A percentile compares a stretch with the other conserved stretches of the same genome.
Evolutionary conservation across 805 yeast species (phyloP).

Genomic region (Ogataea trehaloabstinens): DNA sequence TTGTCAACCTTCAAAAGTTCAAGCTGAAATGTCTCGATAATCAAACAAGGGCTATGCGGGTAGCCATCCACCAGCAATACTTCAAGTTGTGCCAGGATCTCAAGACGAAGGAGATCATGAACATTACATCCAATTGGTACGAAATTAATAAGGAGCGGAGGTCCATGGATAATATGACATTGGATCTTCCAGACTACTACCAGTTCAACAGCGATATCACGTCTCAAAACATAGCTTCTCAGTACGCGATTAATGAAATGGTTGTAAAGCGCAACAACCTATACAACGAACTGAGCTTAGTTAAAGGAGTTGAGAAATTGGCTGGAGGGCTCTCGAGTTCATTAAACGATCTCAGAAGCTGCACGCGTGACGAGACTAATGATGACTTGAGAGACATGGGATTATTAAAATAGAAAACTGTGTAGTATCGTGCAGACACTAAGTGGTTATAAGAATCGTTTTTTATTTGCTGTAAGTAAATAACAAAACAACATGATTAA

Average conservation of each 20-base stretch:
- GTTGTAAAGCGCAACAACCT: constrained; percentile 66
- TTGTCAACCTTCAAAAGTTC: constrained; percentile 49
- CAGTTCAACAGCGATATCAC: constrained; percentile 30
- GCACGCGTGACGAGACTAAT: constrained; percentile 67
- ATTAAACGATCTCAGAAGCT: constrained; percentile 58
- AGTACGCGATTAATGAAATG: constrained; percentile 38
- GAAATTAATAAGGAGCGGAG: constrained; percentile 86
- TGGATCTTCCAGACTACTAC: constrained; percentile 47
- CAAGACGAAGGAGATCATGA: constrained; percentile 60
- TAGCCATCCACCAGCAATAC: constrained; percentile 81
- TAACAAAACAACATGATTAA: constrained; percentile 2
- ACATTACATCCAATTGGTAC: constrained; percentile 87
- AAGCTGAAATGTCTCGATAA: constrained; percentile 72
- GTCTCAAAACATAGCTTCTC: constrained; percentile 21
- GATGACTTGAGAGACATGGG: constrained; percentile 75
- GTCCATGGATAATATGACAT: constrained; percentile 65
- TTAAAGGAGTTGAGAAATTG: constrained; percentile 63
- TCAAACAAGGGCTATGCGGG: constrained; percentile 78
- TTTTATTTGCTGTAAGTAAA: constrained; percentile 3
- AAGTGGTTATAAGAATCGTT: constrained; percentile 1
- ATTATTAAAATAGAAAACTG: constrained; percentile 11
- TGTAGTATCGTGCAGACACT: not conserved
- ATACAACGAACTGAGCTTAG: constrained; percentile 65
- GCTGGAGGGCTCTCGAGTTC: constrained; percentile 78
- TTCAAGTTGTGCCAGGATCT: constrained; percentile 64